phyloP scores from a whole-genome alignment of 1,284 basidiomycete genomes.

The Trichosporon sp. region DNA sequence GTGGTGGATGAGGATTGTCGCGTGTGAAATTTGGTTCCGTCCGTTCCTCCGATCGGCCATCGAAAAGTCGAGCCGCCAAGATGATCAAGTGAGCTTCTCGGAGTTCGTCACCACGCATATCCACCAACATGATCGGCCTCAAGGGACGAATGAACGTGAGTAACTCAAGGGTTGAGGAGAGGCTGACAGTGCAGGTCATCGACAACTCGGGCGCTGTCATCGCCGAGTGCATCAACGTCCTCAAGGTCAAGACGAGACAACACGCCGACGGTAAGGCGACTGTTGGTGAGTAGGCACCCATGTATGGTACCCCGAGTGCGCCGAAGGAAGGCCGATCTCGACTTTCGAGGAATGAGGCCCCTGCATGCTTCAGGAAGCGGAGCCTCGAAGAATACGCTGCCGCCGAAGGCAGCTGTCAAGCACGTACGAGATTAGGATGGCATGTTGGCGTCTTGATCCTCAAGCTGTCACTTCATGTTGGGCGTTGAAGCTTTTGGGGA shows the following conservation, averaged over 20 bases:
- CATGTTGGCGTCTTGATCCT: too few relatives aligned
- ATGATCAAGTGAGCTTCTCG: background rate
- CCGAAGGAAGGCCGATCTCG: too few relatives aligned
- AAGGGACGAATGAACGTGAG: constrained; percentile 82
- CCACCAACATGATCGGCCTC: constrained; percentile 77
- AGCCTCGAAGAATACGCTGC: too few relatives aligned
- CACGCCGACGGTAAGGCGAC: constrained; percentile 69
- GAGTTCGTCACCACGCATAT: background rate
- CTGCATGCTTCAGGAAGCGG: too few relatives aligned
- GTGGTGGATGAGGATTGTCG: background rate
- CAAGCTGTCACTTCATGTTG: background rate
- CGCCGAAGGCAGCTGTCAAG: too few relatives aligned
- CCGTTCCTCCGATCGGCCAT: constrained; percentile 8
- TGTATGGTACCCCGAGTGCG: too few relatives aligned
- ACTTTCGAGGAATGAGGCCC: too few relatives aligned
- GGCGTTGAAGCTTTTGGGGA: background rate
- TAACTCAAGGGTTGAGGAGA: constrained; percentile 25
- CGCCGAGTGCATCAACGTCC: constrained; percentile 94
- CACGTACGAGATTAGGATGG: too few relatives aligned
- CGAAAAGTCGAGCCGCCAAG: constrained; percentile 21
- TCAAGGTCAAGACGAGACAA: constrained; percentile 77
- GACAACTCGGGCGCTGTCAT: constrained; percentile 98
- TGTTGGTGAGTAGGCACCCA: constrained; percentile 57
- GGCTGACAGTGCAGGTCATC: constrained; percentile 68
- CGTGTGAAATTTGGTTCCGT: constrained; percentile 22